Evolutionary conservation across 768 basidiomycete genomes (phyloP).

Genomic region (Lactarius sanguifluus): DNA sequence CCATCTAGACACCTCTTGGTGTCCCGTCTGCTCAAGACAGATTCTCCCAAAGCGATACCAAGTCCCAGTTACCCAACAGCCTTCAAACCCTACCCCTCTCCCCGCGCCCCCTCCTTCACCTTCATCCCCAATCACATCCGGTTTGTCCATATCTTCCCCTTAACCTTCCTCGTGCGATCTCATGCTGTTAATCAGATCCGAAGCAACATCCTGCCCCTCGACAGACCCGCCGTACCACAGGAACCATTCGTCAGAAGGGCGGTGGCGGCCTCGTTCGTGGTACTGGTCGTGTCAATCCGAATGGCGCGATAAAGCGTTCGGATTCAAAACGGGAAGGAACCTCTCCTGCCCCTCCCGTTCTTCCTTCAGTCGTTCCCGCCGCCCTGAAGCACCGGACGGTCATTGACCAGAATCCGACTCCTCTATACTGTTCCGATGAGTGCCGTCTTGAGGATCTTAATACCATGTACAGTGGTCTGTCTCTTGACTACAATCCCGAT

Average conservation of each 20-base stretch:
- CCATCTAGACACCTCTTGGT: constrained; percentile 68
- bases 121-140: constrained; percentile 39
- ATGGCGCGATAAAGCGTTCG: constrained; percentile 51
- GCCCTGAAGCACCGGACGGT: constrained; percentile 57
- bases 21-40: constrained; percentile 74
- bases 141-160: constrained; percentile 36
- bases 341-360: constrained; percentile 29
- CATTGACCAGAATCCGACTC: constrained; percentile 79
- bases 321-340: constrained; percentile 32
- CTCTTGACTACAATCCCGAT: constrained; percentile 50
- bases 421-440: constrained; percentile 81
- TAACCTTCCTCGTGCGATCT: constrained; percentile 24
- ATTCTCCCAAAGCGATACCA: constrained; percentile 76
- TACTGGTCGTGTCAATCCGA: constrained; percentile 61
- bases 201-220: constrained; percentile 34
- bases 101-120: constrained; percentile 44
- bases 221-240: constrained; percentile 36
- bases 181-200: constrained; percentile 26
- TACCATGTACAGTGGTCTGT: constrained; percentile 38
- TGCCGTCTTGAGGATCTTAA: constrained; percentile 63
- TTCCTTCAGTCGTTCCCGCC: constrained; percentile 34
- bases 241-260: constrained; percentile 39
- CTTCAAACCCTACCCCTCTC: constrained; percentile 31
- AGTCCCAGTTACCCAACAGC: constrained; percentile 44
- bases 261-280: constrained; percentile 61